Conservation (phyloP, 345 rosid genomes). For the Reutealis trisperma region DNA sequence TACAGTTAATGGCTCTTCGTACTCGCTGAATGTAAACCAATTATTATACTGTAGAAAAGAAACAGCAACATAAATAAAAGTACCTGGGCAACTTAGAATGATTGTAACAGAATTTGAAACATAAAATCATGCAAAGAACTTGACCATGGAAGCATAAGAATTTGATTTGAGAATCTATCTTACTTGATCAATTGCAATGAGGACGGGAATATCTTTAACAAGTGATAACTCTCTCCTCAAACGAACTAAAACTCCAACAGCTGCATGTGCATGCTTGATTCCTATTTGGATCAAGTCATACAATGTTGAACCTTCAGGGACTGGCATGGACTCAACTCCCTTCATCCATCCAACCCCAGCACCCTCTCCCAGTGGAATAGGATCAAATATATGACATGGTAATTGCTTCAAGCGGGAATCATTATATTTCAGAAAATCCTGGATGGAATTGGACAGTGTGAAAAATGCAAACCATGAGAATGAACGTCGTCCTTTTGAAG, state of each 20-base stretch:
- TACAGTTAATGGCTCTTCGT: slow-evolving; percentile 76
- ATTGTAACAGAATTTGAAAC: neutral
- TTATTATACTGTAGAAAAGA: slow-evolving; percentile 66
- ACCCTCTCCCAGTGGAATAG: slow-evolving; percentile 87
- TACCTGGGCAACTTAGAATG: neutral
- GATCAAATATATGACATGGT: slow-evolving; percentile 70
- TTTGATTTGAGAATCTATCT: slow-evolving; percentile 28
- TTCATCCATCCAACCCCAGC: slow-evolving; percentile 90
- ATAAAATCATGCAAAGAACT: neutral
- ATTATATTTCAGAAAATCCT: slow-evolving; percentile 79
- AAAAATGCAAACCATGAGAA: slow-evolving; percentile 11
- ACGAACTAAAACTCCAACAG: slow-evolving; percentile 77
- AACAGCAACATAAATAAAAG: slow-evolving; percentile 27
- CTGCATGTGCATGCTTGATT: slow-evolving; percentile 74
- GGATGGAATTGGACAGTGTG: slow-evolving; percentile 16
- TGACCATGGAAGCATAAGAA: neutral
- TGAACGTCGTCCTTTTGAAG: neutral
- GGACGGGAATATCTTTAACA: slow-evolving; percentile 83
- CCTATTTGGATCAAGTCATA: slow-evolving; percentile 81
- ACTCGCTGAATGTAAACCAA: slow-evolving; percentile 97
- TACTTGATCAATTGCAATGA: slow-evolving; percentile 94
- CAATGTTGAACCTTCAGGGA: slow-evolving; percentile 70
- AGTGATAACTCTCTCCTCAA: slow-evolving; percentile 88
- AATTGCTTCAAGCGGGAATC: slow-evolving; percentile 59
- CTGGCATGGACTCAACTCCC: slow-evolving; percentile 61